A percentile compares a stretch with the other conserved stretches of the same genome.
These are phyloP conservation scores for Diaporthe batatas DNA, from an alignment of 2,329 filamentous ascomycete genomes.

Conservation along the genomic window DNA sequence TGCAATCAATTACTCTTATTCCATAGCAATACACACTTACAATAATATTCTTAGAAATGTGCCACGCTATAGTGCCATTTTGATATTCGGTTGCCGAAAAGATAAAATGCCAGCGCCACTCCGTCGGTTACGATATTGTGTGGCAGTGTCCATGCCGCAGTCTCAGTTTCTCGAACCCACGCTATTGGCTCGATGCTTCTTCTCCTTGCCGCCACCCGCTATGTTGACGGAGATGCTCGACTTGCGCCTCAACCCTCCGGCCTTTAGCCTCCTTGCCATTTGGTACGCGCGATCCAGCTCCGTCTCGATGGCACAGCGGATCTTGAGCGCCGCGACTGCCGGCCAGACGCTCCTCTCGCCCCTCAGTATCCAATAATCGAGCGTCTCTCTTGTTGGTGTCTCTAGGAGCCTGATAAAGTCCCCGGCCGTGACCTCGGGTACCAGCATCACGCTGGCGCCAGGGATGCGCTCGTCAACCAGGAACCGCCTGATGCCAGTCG, in stretches of 20 bases:
- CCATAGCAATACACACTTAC: neutral
- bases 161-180: slow-evolving; percentile 40
- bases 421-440: slow-evolving; percentile 79
- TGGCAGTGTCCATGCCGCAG: neutral
- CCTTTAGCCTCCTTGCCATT: slow-evolving; percentile 75
- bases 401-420: slow-evolving; percentile 88
- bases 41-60: neutral
- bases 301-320: slow-evolving; percentile 87
- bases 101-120: neutral
- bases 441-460: slow-evolving; percentile 82
- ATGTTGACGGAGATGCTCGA: slow-evolving; percentile 50
- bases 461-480: slow-evolving; percentile 87
- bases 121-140: too few species aligned
- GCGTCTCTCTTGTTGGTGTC: slow-evolving; percentile 79
- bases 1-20: neutral
- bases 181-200: slow-evolving; percentile 44
- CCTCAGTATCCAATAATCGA: slow-evolving; percentile 87
- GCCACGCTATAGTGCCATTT: slow-evolving; percentile 18
- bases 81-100: neutral
- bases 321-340: slow-evolving; percentile 82
- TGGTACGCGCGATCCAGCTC: slow-evolving; percentile 91
- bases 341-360: slow-evolving; percentile 95
- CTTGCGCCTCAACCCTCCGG: slow-evolving; percentile 63
- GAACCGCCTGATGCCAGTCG: slow-evolving; percentile 78
- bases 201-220: slow-evolving; percentile 41